Base-by-base conservation (phyloP, 495 filamentous ascomycete genomes). In the Rhypophila decipiens region DNA sequence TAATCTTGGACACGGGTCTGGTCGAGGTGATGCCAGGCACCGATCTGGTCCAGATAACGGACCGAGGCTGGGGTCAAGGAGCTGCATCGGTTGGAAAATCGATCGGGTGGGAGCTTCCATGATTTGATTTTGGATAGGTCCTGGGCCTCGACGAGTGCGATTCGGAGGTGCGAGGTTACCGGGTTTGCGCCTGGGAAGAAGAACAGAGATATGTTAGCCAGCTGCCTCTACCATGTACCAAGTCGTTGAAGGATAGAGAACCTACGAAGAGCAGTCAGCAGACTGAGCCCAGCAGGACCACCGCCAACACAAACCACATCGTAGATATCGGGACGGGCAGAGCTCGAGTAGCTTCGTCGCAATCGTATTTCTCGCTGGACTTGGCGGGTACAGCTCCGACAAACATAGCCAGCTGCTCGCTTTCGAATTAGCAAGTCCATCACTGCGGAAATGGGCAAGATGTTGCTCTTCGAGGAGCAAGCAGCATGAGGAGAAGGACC, bases 251-350 rank as follows among this genome's bases (percentile, higher is more conserved):
- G 1, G 7, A 22, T 10, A 9, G 13, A 35, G 5, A 15, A 61
- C 82, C 64, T 76, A 95, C 90, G 82, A 35, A 99, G 76, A 52
- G 90, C 90, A 47, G 88, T 82, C 45, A 95, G 68, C 18, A 99
- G 77, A 55, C 87, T 90, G 36, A 99, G 72, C 41, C 94, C 94
- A 8, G 90, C 93, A 12, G 93, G 94, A n/a, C 94, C 94, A 22
- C 93, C 94, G 42, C 94, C 94, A 50, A 99, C 86, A 50, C 89
- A 93, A 42, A 96, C 89, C 24, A 97, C 85, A 78, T 96, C 90
- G 70, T 91, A 96, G 59, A 95, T 80, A 38, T 83, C 80, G 1
- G 74, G 76, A 44, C 55, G 45, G 4, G 60, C 34, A 19, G 61
- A 45, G n/a, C 47, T 73, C 20, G 71, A 49, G 47, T 68, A 78